Evolutionary conservation across 371 early-diverging fungal genomes (phyloP).

Genomic region (Mortierella sp.): DNA sequence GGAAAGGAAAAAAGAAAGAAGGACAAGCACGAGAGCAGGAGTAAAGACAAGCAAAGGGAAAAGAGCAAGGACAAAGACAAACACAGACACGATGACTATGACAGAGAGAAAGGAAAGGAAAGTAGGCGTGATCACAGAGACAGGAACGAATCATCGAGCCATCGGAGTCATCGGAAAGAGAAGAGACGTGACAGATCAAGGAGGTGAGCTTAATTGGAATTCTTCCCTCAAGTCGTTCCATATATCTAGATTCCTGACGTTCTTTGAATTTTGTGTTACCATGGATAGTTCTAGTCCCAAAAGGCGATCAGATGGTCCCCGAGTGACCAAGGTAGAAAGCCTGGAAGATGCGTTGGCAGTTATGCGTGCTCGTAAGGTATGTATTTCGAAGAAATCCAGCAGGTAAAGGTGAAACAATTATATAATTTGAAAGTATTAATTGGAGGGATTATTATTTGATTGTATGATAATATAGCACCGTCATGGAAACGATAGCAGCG

Average conservation of each 20-base stretch:
- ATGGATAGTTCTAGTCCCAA: slow-evolving; percentile 20
- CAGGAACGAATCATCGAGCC: slow-evolving; percentile 19
- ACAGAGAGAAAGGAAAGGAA: slow-evolving; percentile 7
- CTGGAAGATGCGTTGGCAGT: slow-evolving; percentile 44
- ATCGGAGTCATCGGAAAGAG: slow-evolving; percentile 21
- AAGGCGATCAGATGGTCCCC: slow-evolving; percentile 17
- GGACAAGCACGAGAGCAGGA: slow-evolving; percentile 10
- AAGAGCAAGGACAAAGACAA: slow-evolving; percentile 17
- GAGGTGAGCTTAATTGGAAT: slow-evolving; percentile 19
- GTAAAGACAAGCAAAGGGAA: slow-evolving; percentile 11
- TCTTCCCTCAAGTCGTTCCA: not conserved
- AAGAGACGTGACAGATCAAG: slow-evolving; percentile 34
- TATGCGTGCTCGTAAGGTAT: slow-evolving; percentile 51
- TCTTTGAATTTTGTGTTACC: not conserved
- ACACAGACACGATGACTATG: slow-evolving; percentile 11
- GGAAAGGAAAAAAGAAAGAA: slow-evolving; percentile 11
- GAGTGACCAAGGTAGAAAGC: slow-evolving; percentile 37
- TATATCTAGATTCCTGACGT: not conserved
- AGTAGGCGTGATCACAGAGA: slow-evolving; percentile 16
- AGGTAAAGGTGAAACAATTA: no score
- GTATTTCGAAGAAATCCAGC: not conserved
- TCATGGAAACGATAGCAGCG: slow-evolving; percentile 18
- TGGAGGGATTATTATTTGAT: not conserved
- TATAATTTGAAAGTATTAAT: not conserved
- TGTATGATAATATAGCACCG: slow-evolving; percentile 9